phyloP scores from a whole-genome alignment of 2,329 filamentous ascomycete species.

The Pleurostoma richardsiae region DNA sequence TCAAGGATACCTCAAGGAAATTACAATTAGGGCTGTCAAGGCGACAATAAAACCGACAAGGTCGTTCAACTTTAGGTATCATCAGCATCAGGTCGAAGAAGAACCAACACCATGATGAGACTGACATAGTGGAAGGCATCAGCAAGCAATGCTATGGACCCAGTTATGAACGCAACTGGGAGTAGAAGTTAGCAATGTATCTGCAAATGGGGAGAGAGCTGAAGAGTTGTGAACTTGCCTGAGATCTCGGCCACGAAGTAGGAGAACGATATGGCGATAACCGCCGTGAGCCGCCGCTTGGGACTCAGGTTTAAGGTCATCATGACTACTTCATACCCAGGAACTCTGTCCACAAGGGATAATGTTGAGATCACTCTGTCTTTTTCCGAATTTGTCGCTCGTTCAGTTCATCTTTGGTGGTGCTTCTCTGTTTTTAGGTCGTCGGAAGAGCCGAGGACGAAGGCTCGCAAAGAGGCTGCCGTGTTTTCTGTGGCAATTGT shows the following conservation, averaged over 20 bases:
- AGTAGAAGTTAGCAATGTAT: neutral
- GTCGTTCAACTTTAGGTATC: conserved; percentile 55
- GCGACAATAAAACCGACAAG: conserved; percentile 65
- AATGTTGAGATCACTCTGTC: too few species aligned
- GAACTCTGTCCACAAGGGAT: too few species aligned
- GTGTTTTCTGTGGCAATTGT: too few species aligned
- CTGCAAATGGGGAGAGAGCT: conserved; percentile 3
- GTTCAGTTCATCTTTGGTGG: too few species aligned
- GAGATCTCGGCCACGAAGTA: conserved; percentile 49
- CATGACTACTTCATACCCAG: neutral
- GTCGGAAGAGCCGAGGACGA: too few species aligned
- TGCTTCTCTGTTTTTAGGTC: too few species aligned
- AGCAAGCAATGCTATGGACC: conserved; percentile 66
- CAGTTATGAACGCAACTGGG: conserved; percentile 62
- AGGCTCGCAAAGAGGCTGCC: too few species aligned
- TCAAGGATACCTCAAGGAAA: conserved; percentile 11
- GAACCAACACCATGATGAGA: conserved; percentile 3
- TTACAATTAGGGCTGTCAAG: conserved; percentile 56
- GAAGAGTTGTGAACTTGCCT: conserved; percentile 24
- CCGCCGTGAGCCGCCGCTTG: conserved; percentile 40
- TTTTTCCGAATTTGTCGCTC: too few species aligned
- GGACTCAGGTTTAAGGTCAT: conserved; percentile 31
- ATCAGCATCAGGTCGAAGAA: neutral
- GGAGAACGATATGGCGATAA: conserved; percentile 41
- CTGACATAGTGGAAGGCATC: conserved; percentile 75